Evolutionary conservation across 768 basidiomycete species (phyloP).

Genomic region (Podaxis carcinomalis): DNA sequence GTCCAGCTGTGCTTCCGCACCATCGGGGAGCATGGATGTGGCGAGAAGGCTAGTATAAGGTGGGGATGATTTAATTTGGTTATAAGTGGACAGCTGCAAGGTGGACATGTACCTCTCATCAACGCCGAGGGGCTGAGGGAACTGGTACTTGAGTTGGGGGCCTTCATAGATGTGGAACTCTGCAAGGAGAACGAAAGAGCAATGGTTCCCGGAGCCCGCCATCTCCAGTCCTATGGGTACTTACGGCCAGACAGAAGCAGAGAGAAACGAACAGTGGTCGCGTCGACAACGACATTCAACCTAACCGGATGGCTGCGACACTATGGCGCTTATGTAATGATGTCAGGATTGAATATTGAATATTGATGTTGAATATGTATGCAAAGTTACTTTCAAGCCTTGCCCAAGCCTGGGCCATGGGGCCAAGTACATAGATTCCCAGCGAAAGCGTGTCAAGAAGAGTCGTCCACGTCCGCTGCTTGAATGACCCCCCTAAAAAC

Average conservation of each 20-base stretch:
- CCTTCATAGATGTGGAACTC: conserved; percentile 98
- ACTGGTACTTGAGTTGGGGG: conserved; percentile 91
- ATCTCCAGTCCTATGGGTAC: conserved; percentile 24
- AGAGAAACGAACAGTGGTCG: background rate
- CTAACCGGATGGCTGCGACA: background rate
- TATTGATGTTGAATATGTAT: too few species aligned
- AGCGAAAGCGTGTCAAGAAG: too few species aligned
- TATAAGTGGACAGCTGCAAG: background rate
- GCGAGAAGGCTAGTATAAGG: conserved; percentile 68
- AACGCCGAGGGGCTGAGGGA: conserved; percentile 89
- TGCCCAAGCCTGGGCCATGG: too few species aligned
- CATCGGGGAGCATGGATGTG: conserved; percentile 98
- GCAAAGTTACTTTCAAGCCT: too few species aligned
- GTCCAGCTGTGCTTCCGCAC: conserved; percentile 89
- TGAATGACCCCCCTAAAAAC: too few species aligned
- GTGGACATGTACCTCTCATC: conserved; percentile 74
- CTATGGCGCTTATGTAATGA: background rate
- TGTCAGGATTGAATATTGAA: background rate
- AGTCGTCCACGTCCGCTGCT: too few species aligned
- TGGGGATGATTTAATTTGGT: conserved; percentile 9
- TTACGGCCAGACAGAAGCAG: background rate
- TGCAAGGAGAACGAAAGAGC: conserved; percentile 93
- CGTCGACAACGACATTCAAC: background rate
- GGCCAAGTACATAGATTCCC: too few species aligned
- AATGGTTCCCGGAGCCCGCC: conserved; percentile 67